Evolutionary conservation across 495 filamentous ascomycete species (phyloP), one percentile per base, ranked within the genome.

Genomic region (Podospora pseudopauciseta): DNA sequence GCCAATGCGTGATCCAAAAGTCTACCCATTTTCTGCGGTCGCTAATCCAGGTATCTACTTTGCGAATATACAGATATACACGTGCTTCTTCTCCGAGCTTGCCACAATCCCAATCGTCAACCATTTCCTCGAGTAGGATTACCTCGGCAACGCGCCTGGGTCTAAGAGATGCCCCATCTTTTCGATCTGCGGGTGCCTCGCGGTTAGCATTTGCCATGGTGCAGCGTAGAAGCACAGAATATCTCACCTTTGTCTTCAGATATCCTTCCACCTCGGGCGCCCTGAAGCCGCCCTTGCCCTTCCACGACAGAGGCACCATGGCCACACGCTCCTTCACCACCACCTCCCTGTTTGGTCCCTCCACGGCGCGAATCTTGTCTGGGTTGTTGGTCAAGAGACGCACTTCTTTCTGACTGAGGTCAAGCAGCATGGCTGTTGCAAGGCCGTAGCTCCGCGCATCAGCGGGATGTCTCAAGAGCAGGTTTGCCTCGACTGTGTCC

Each of bases 221-320:
- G 0, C n/a, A 27, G 70, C 76, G 53, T 63, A 49, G 13, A 56
- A 23, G 4, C 53, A 23, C 3, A 6, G 61, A 15, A 23, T 2
- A 19, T 34, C 63, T 73, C 76, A 96, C 93, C 90, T 99, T 99
- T 23, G 95, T 97, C 75, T 86, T 89, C 72, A 99, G 79, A 83
- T 99, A 99, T 54, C 91, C 92, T 66, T 96, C 93, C 55, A 98
- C 89, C 78, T 98, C 95, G 64, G 88, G 85, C 72, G 94, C 92
- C 60, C 88, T 86, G 66, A 99, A 91, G 0, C 95, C 96, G 23
- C 86, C 88, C 72, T 88, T 90, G 5, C 91, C 91, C 68, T 90
- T 90, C 95, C 95, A 99, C 13, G 92, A 92, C 64, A 97, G 78
- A n/a, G 95, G 95, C 54, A 98, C 87, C 95, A 99, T 99, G 0